Evolutionary conservation across 2,329 filamentous ascomycete genomes (phyloP).

Genomic region (Trichophaea hybrida): DNA sequence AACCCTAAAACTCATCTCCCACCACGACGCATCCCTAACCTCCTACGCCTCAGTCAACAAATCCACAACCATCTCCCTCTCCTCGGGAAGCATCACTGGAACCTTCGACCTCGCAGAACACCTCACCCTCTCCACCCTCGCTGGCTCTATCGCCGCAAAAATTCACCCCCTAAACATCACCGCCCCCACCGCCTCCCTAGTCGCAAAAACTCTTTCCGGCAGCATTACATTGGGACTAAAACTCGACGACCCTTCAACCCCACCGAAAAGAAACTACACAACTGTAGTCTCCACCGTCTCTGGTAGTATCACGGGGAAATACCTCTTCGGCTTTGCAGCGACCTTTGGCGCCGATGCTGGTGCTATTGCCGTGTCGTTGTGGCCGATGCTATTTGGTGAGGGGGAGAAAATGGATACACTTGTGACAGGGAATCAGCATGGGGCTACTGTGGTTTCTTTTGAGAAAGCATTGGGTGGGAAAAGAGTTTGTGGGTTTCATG

Average conservation of each 20-base stretch:
- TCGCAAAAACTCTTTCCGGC: not conserved
- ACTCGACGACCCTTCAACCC: not conserved
- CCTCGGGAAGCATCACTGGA: not conserved
- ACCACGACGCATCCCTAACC: not conserved
- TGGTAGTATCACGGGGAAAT: not conserved
- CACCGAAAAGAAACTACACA: not conserved
- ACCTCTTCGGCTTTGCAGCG: not conserved
- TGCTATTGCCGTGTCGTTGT: not conserved
- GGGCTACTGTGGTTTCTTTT: not conserved
- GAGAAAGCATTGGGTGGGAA: not conserved
- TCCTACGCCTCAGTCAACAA: not conserved
- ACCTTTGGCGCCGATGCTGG: not conserved
- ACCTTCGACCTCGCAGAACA: not conserved
- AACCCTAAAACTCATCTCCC: not conserved
- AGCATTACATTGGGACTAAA: not conserved
- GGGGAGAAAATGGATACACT: not conserved
- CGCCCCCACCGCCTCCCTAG: not conserved
- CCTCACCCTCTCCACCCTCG: not conserved
- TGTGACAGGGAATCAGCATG: not conserved
- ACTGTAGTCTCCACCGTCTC: not conserved
- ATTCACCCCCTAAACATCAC: not conserved
- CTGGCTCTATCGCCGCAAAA: not conserved
- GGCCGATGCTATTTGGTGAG: not conserved
- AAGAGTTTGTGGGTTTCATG: not conserved
- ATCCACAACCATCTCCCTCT: not conserved